These are phyloP conservation scores for Starmerella geochares DNA, from an alignment of 805 yeast species.

Conservation along the genomic window DNA sequence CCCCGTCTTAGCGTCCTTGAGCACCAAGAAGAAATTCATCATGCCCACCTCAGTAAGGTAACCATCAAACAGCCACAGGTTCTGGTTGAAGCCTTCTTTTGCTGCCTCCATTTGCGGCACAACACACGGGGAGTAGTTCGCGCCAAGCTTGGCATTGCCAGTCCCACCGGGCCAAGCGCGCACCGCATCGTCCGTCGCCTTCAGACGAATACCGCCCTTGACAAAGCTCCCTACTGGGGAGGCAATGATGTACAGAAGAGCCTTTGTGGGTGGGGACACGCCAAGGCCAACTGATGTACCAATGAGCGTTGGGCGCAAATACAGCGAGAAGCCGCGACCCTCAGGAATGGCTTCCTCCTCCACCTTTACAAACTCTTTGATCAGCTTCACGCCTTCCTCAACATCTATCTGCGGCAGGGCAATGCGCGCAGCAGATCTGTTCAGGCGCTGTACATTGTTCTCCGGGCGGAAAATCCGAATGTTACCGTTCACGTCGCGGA, in stretches of 20 bases:
- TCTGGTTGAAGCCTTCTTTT: constrained; percentile 83
- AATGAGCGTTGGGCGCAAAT: constrained; percentile 88
- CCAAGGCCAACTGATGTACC: constrained; percentile 87
- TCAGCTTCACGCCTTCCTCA: constrained; percentile 62
- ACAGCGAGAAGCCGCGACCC: constrained; percentile 80
- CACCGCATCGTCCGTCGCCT: constrained; percentile 90
- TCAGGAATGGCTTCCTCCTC: constrained; percentile 75
- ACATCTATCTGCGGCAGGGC: constrained; percentile 78
- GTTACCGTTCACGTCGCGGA: constrained; percentile 46
- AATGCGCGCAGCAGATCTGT: constrained; percentile 78
- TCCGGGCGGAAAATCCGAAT: constrained; percentile 83
- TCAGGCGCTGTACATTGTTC: constrained; percentile 85
- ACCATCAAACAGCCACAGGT: constrained; percentile 87
- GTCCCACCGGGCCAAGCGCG: constrained; percentile 99
- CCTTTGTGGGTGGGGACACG: constrained; percentile 70
- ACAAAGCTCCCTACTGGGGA: constrained; percentile 97
- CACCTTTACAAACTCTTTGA: constrained; percentile 61
- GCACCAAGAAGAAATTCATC: constrained; percentile 87
- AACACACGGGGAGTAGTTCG: constrained; percentile 93
- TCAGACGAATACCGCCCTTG: constrained; percentile 85
- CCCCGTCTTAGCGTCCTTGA: constrained; percentile 55
- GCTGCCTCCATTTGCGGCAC: constrained; percentile 87
- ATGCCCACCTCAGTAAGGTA: constrained; percentile 94
- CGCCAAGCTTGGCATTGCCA: constrained; percentile 94
- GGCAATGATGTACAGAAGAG: constrained; percentile 74